Evolutionary conservation across 2,329 filamentous ascomycete species (phyloP), one percentile per base, ranked within the genome.

Genomic region (Nannizziopsis arthrosporioides): DNA sequence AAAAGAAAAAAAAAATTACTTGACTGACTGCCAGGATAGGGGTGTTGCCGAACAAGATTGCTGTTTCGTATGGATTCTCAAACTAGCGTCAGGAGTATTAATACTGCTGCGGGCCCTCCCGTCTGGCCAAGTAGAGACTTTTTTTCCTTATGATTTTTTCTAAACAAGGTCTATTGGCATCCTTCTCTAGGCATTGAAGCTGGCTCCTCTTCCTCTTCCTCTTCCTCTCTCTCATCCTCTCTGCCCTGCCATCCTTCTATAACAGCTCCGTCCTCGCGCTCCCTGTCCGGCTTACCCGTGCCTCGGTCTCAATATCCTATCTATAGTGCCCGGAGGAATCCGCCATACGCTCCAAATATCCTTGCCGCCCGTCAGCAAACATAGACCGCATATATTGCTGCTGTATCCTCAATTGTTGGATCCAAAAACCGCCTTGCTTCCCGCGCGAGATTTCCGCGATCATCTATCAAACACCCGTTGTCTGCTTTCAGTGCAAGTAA

Each of bases 31-130:
- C 45, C 31, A 15, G 45, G 45, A 42, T 48, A 48, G 45, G 45
- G 45, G 45, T 42, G 38, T 32, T 39, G 15, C 37, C 37, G 15
- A 34, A 42, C 45, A 35, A 48, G 30, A 42, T 48, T 42, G 45
- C 38, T 48, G 45, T 48, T 48, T 48, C 45, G 45, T 48, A 42
- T 48, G 45, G 31, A 42, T 15, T 48, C 44, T 42, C 17, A 17
- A 27, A 40, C 38, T 48, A 32, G 44, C 15, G 14, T 19, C 39
- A n/a, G 35, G 22, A 22, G 38, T 48, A 42, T 48, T 42, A 48
- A 48, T 48, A 48, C 31, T 42, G 15, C 38, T 41, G 27, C 38
- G 27, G 22, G 14, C 36, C 38, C 45, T 48, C 45, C 45, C 45
- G 30, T 34, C 32, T 48, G 45, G n/a, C 38, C 42, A n/a, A 27